Evolutionary conservation across 805 yeast species (phyloP).

Genomic region (Candida ponderosae): DNA sequence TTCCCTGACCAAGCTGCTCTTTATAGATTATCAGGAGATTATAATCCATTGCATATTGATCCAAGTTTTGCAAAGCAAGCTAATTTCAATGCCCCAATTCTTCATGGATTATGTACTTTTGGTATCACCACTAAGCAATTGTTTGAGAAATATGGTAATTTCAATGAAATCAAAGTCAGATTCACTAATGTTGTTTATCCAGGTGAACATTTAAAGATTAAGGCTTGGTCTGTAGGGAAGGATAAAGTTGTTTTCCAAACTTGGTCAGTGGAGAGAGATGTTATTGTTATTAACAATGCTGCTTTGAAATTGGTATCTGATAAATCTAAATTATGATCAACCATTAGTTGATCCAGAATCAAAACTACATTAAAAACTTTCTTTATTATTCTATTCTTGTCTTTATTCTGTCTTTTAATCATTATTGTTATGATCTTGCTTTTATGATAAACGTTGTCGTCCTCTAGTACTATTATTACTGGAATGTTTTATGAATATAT

Average conservation of each 20-base stretch:
- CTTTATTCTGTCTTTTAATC: too few species aligned
- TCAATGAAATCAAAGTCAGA: conserved; percentile 80
- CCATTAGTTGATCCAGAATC: background rate
- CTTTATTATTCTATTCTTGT: too few species aligned
- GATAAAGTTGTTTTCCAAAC: conserved; percentile 66
- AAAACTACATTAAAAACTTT: too few species aligned
- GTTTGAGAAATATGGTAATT: conserved; percentile 72
- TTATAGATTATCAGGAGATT: conserved; percentile 89
- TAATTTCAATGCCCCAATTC: conserved; percentile 76
- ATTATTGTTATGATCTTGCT: too few species aligned
- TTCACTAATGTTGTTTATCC: conserved; percentile 91
- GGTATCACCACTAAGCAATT: conserved; percentile 77
- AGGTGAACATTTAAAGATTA: conserved; percentile 77
- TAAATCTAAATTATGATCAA: conserved; percentile 20
- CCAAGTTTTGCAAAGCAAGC: conserved; percentile 86
- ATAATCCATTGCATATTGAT: conserved; percentile 92
- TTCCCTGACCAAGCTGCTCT: conserved; percentile 74
- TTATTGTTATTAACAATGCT: conserved; percentile 78
- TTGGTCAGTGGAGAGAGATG: conserved; percentile 67
- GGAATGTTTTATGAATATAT: too few species aligned
- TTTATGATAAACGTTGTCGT: too few species aligned
- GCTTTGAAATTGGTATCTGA: conserved; percentile 54
- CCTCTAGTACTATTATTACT: too few species aligned
- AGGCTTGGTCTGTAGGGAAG: conserved; percentile 73
- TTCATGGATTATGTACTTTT: conserved; percentile 86